Evolutionary conservation across 1,139 yeast genomes (phyloP).

Genomic region (Kurtzmaniella quercitrusa): DNA sequence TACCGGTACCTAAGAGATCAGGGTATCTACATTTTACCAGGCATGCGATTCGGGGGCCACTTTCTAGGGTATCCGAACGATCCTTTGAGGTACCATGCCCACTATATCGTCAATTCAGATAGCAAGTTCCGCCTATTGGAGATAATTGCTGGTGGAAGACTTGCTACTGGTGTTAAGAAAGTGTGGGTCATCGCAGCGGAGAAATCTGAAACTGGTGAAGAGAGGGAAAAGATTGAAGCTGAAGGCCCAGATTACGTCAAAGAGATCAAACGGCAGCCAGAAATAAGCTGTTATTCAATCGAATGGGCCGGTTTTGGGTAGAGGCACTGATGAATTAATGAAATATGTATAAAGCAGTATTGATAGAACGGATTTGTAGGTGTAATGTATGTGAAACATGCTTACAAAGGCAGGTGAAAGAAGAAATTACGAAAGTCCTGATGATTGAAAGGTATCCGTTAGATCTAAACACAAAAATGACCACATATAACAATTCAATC

Average conservation of each 20-base stretch:
- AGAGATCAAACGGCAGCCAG: slow-evolving; percentile 10
- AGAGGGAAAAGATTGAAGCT: slow-evolving; percentile 5
- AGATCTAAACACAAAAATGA: no score
- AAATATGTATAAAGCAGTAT: background rate
- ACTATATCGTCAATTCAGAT: slow-evolving; percentile 62
- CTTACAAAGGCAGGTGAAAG: no score
- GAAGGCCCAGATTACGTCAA: slow-evolving; percentile 4
- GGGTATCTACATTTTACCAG: slow-evolving; percentile 69
- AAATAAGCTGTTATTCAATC: slow-evolving; percentile 48
- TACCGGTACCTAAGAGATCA: slow-evolving; percentile 37
- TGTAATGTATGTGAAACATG: no score
- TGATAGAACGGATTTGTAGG: no score
- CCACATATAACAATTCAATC: no score
- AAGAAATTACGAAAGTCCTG: no score
- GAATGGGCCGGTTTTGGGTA: slow-evolving; percentile 85
- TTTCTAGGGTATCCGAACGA: slow-evolving; percentile 94
- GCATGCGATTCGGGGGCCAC: slow-evolving; percentile 85
- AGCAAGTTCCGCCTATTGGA: slow-evolving; percentile 48
- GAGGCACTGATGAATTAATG: background rate
- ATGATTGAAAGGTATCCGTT: no score
- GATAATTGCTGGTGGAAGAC: slow-evolving; percentile 76
- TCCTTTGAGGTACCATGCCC: slow-evolving; percentile 86
- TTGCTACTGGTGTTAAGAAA: slow-evolving; percentile 92
- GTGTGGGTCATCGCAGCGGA: slow-evolving; percentile 65
- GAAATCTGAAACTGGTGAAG: slow-evolving; percentile 10